Evolutionary conservation across 495 filamentous ascomycete genomes (phyloP).

Genomic region (Poronia punctata): DNA sequence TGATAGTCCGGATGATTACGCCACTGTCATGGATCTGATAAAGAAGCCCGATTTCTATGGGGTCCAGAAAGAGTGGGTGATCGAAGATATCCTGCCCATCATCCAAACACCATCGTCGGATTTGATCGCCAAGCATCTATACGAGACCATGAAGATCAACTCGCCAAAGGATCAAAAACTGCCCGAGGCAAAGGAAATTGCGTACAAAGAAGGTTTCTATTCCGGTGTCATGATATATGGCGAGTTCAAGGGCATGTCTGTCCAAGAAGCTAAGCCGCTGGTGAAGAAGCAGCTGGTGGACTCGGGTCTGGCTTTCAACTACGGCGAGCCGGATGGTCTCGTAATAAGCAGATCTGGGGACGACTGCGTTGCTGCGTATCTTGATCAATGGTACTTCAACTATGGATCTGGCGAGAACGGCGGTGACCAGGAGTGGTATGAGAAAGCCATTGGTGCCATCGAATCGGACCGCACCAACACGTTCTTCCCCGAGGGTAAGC

Average conservation of each 20-base stretch:
- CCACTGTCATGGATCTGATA: constrained; percentile 75
- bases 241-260: constrained; percentile 80
- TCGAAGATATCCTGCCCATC: constrained; percentile 78
- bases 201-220: constrained; percentile 98
- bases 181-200: constrained; percentile 87
- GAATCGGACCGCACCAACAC: constrained; percentile 70
- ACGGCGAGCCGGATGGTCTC: constrained; percentile 84
- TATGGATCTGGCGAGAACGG: constrained; percentile 46
- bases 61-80: constrained; percentile 95
- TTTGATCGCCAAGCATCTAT: constrained; percentile 71
- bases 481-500: constrained; percentile 37
- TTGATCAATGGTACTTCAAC: constrained; percentile 96
- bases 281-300: constrained; percentile 75
- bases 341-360: constrained; percentile 77
- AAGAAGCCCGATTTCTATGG: constrained; percentile 98
- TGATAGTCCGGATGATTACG: constrained; percentile 93
- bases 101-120: constrained; percentile 86
- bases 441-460: constrained; percentile 68
- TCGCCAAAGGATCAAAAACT: constrained; percentile 91
- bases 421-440: constrained; percentile 18
- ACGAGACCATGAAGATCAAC: constrained; percentile 91
- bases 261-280: constrained; percentile 79
- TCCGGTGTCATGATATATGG: constrained; percentile 86
- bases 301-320: constrained; percentile 75
- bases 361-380: constrained; percentile 83